Evolutionary conservation across 257 asterid species (phyloP).

Genomic region (Jacaranda copaia): DNA sequence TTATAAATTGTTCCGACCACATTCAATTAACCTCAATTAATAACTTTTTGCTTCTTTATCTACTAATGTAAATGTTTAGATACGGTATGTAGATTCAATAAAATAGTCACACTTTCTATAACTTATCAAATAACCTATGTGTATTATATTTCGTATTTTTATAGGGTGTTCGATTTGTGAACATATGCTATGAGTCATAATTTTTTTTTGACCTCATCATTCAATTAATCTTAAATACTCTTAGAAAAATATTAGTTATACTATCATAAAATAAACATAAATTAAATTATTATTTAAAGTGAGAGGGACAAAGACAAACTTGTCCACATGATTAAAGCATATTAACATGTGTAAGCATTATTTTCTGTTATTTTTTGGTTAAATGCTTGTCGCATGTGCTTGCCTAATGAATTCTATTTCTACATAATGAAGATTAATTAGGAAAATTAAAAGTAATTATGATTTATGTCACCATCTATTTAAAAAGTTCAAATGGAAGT

Average conservation of each 20-base stretch:
- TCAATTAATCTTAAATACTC: slow-evolving; percentile 26
- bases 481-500: neutral
- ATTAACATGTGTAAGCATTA: slow-evolving; percentile 36
- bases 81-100: too few relatives aligned
- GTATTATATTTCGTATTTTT: neutral
- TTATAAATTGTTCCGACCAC: too few relatives aligned
- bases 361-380: neutral
- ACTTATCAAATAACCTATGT: neutral
- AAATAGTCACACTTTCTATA: too few relatives aligned
- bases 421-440: neutral
- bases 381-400: slow-evolving; percentile 12
- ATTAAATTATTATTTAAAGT: neutral
- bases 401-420: neutral
- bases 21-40: too few relatives aligned
- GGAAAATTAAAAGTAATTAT: neutral
- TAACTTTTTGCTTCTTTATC: too few relatives aligned
- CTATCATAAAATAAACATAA: neutral
- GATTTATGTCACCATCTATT: neutral
- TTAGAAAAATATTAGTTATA: neutral
- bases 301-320: slow-evolving; percentile 29
- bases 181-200: too few relatives aligned
- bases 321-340: slow-evolving; percentile 42
- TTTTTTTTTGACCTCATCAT: slow-evolving; percentile 11
- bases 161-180: too few relatives aligned
- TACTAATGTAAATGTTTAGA: too few relatives aligned